Conservation (phyloP, 1,284 basidiomycete genomes). For the Ceratobasidium sp. region DNA sequence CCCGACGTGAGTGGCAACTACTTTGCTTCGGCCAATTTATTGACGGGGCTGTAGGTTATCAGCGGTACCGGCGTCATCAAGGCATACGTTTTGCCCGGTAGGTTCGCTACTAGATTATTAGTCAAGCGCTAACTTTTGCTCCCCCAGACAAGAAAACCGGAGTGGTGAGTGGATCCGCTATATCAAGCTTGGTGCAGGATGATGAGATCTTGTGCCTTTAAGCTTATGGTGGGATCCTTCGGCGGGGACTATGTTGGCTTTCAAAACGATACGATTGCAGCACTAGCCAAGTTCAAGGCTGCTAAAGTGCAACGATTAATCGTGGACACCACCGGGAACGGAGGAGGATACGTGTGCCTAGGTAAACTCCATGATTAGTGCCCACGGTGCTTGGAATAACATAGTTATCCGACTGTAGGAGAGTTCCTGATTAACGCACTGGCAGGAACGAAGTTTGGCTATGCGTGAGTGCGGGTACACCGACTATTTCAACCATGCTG, state of each 20-base stretch:
- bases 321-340: constrained; percentile 73
- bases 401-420: constrained; percentile 63
- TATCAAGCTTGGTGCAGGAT: not conserved
- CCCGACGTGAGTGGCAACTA: constrained; percentile 60
- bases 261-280: constrained; percentile 66
- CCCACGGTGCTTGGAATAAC: constrained; percentile 55
- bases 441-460: constrained; percentile 65
- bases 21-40: not conserved
- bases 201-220: not conserved
- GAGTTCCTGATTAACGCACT: constrained; percentile 53
- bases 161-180: constrained; percentile 61
- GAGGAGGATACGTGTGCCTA: constrained; percentile 59
- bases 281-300: constrained; percentile 63
- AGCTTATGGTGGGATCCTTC: constrained; percentile 64
- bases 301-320: constrained; percentile 67
- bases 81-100: constrained; percentile 67
- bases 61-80: constrained; percentile 67
- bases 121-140: not conserved
- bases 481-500: constrained; percentile 58
- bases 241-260: constrained; percentile 63
- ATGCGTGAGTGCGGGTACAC: constrained; percentile 64
- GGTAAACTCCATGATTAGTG: constrained; percentile 8
- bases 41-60: constrained; percentile 1
- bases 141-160: constrained; percentile 64
- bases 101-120: not conserved